Evolutionary conservation across 305 asterid genomes (phyloP), one percentile per base, ranked within the genome.

Genomic region (Solanum aculeatissimum): DNA sequence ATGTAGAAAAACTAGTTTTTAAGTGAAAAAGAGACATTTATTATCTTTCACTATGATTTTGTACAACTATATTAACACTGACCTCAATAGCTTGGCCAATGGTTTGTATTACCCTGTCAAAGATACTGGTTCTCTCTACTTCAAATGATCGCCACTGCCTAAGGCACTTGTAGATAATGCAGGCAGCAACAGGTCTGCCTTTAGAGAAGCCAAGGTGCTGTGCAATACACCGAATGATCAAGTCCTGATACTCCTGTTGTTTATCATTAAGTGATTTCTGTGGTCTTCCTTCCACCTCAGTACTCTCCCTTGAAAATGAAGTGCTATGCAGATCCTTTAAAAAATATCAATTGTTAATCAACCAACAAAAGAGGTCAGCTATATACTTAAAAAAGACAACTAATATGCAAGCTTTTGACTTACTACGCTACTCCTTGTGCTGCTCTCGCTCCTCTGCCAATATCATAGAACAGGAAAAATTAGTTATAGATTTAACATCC

Each of bases 181-280:
- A 95, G 80, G 99, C 99, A 83, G 99, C 98, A 83, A 95, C 94
- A 7, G 99, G 99, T 74, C 98, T 90, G 84, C 98, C 98, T 90
- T 87, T 91, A 16, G 99, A 92, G 90, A 94, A 97, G 89, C 99
- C 99, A 89, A 95, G 91, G 88, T 94, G 97, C 93, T 97, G 99
- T 65, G 98, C 98, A 82, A 95, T 90, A 85, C 98, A 95, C 29
- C 98, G 99, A 80, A 97, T 92, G 85, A 97, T 98, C 92, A 97
- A 91, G 87, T 97, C 99, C 86, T 97, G 99, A 93, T 97, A 95
- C 92, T 97, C 99, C 86, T 93, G 99, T 89, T 95, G 99, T 92
- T 97, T 97, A 85, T 95, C 99, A 32, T 97, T 95, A 55, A 97
- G 98, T 18, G 99, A 93, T 88, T 92, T 94, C 85, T 97, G 99